Conservation (phyloP, 208 protist species). For the Trypanosoma cruzi region DNA sequence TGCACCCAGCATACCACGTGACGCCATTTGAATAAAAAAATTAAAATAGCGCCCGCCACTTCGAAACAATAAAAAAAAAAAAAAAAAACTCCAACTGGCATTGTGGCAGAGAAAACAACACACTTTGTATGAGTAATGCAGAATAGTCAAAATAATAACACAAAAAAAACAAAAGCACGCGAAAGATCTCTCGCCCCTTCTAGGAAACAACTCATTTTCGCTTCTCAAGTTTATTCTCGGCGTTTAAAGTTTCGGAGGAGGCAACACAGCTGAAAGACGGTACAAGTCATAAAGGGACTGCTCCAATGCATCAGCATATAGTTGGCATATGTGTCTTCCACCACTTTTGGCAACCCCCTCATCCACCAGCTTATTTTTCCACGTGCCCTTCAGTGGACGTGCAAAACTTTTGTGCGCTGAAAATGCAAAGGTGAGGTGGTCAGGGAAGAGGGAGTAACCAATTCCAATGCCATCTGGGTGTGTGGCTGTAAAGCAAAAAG, state of each 20-base stretch:
- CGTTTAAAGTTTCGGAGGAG: background rate
- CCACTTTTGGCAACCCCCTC: background rate
- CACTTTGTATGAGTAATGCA: background rate
- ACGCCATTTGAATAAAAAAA: slow-evolving; percentile 22
- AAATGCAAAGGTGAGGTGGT: slow-evolving; percentile 18
- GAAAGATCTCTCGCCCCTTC: slow-evolving; percentile 27
- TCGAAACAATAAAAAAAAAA: background rate
- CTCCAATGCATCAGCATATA: slow-evolving; percentile 16
- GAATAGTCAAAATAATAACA: background rate
- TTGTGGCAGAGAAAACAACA: background rate
- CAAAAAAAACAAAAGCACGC: background rate
- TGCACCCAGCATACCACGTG: slow-evolving; percentile 24
- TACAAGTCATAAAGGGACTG: background rate
- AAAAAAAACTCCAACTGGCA: slow-evolving; percentile 6
- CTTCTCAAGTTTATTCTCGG: background rate
- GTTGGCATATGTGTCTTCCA: background rate
- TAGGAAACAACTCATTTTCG: background rate
- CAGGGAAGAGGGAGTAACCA: slow-evolving; percentile 24
- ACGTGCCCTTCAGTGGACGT: slow-evolving; percentile 7
- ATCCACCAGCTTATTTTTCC: background rate
- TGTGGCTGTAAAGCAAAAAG: slow-evolving; percentile 23
- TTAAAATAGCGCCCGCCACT: background rate
- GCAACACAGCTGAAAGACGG: slow-evolving; percentile 3
- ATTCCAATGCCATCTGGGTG: slow-evolving; percentile 27
- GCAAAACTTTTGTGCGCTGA: slow-evolving; percentile 7